Conservation (phyloP, 805 yeast genomes). For the Saccharomycopsis sp. region DNA sequence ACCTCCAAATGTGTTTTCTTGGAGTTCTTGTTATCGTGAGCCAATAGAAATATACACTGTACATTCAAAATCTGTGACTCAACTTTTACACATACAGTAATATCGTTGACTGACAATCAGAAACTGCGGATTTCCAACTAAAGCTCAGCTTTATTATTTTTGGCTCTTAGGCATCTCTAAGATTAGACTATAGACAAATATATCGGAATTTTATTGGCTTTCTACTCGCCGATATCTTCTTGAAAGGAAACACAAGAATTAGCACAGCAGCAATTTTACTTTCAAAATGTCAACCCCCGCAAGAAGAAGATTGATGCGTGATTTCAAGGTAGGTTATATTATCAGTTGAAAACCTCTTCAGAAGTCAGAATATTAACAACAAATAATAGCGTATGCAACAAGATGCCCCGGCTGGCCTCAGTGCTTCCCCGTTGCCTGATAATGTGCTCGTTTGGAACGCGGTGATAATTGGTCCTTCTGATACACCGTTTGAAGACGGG, state of each 20-base stretch:
- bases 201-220: no score
- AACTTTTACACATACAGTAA: no score
- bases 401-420: conserved; percentile 97
- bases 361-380: conserved; percentile 5
- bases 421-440: conserved; percentile 95
- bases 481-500: conserved; percentile 97
- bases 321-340: conserved; percentile 62
- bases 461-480: conserved; percentile 94
- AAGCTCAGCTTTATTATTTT: no score
- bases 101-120: conserved; percentile 1
- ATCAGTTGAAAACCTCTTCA: background rate
- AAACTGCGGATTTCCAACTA: no score
- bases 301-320: conserved; percentile 98
- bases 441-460: conserved; percentile 99
- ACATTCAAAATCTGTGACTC: no score
- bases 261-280: no score
- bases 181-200: no score
- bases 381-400: conserved; percentile 74
- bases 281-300: conserved; percentile 89
- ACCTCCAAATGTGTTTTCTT: background rate
- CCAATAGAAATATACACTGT: no score
- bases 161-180: no score
- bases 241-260: no score
- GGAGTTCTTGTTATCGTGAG: background rate
- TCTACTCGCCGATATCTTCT: no score